These are phyloP conservation scores for Talaromyces proteolyticus DNA, from an alignment of 495 filamentous ascomycete species.

Conservation along the genomic window DNA sequence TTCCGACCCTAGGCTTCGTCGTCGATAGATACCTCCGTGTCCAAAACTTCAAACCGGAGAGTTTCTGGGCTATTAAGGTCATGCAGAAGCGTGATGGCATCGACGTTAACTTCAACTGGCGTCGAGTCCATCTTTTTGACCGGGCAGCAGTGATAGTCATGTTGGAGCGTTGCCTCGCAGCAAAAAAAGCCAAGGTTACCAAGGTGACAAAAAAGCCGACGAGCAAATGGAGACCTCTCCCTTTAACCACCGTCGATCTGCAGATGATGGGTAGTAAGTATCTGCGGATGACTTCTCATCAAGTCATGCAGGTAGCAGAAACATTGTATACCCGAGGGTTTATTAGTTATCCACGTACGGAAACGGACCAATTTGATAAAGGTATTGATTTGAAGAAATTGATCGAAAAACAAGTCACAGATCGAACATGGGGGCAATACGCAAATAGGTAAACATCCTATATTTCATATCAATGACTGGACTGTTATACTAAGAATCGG, in stretches of 20 bases:
- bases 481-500: background rate
- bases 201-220: slow-evolving; percentile 87
- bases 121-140: slow-evolving; percentile 79
- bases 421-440: slow-evolving; percentile 72
- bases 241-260: slow-evolving; percentile 95
- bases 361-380: slow-evolving; percentile 93
- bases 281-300: slow-evolving; percentile 76
- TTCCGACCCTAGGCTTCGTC: slow-evolving; percentile 93
- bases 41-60: slow-evolving; percentile 85
- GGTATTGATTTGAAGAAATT: slow-evolving; percentile 79
- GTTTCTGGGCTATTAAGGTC: slow-evolving; percentile 89
- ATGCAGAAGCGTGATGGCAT: slow-evolving; percentile 70
- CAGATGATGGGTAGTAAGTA: slow-evolving; percentile 91
- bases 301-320: slow-evolving; percentile 87
- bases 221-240: slow-evolving; percentile 88
- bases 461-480: background rate
- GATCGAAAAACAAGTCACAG: slow-evolving; percentile 76
- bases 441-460: slow-evolving; percentile 51
- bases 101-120: slow-evolving; percentile 82
- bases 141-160: slow-evolving; percentile 73
- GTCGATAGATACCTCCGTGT: slow-evolving; percentile 93
- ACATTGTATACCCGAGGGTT: slow-evolving; percentile 88
- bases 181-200: slow-evolving; percentile 71
- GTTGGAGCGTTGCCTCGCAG: slow-evolving; percentile 74
- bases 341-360: slow-evolving; percentile 95